These are phyloP conservation scores for Kodamaea kaohsiungensis DNA, from an alignment of 805 yeast genomes.

Conservation along the genomic window DNA sequence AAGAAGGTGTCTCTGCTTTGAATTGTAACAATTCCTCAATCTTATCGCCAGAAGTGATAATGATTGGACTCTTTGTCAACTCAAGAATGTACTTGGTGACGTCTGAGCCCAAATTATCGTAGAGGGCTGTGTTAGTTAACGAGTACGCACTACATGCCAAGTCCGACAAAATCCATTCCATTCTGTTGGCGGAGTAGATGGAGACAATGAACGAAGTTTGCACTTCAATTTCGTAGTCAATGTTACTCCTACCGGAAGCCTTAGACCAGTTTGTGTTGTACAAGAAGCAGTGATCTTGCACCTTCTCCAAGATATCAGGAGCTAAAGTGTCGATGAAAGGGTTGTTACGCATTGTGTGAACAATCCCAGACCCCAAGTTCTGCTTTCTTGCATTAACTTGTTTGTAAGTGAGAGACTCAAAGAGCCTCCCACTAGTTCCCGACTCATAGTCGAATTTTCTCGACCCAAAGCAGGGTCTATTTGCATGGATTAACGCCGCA, in stretches of 20 bases:
- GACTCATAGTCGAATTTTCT: slow-evolving; percentile 37
- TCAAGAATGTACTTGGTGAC: slow-evolving; percentile 22
- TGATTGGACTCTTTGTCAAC: slow-evolving; percentile 18
- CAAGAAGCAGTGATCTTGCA: slow-evolving; percentile 25
- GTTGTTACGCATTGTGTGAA: slow-evolving; percentile 28
- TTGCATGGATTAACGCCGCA: slow-evolving; percentile 23
- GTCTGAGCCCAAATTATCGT: slow-evolving; percentile 21
- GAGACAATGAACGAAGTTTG: slow-evolving; percentile 18
- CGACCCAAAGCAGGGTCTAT: slow-evolving; percentile 38
- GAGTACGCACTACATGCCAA: slow-evolving; percentile 19
- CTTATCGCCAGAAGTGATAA: slow-evolving; percentile 20
- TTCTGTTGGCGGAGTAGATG: slow-evolving; percentile 22
- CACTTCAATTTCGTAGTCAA: slow-evolving; percentile 9
- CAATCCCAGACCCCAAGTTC: slow-evolving; percentile 57
- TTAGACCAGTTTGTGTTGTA: slow-evolving; percentile 16
- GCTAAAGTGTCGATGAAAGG: slow-evolving; percentile 19
- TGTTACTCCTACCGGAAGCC: slow-evolving; percentile 4
- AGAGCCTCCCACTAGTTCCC: slow-evolving; percentile 30
- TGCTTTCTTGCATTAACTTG: slow-evolving; percentile 43
- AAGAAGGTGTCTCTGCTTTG: slow-evolving; percentile 15
- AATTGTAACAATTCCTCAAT: slow-evolving; percentile 15
- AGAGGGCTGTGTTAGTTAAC: slow-evolving; percentile 21
- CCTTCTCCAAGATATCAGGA: slow-evolving; percentile 27
- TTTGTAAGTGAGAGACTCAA: slow-evolving; percentile 44
- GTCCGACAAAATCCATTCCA: slow-evolving; percentile 19